phyloP scores from a whole-genome alignment of 352 stramenopile species.

The Achlya hypogyna region DNA sequence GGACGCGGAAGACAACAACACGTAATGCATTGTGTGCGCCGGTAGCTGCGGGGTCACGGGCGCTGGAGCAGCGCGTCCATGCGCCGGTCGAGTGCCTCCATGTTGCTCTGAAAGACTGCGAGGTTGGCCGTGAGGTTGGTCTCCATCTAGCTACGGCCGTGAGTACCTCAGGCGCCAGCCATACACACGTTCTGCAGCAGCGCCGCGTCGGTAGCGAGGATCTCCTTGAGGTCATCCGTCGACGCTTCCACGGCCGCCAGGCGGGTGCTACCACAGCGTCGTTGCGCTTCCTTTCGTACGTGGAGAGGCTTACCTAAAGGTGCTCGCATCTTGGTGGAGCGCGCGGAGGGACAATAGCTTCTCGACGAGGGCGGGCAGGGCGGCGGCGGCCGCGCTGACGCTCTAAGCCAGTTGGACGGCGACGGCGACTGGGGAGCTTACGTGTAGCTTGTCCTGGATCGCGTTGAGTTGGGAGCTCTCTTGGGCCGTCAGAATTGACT shows the following conservation, averaged over 20 bases:
- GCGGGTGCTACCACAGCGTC: conserved; percentile 34
- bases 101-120: conserved; percentile 67
- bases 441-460: conserved; percentile 54
- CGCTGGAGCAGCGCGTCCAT: conserved; percentile 41
- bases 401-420: too few relatives aligned
- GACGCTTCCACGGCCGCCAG: conserved; percentile 56
- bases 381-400: conserved; percentile 46
- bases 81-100: conserved; percentile 61
- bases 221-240: conserved; percentile 37
- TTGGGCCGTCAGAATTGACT: conserved; percentile 41
- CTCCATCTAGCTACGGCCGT: conserved; percentile 78
- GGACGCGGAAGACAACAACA: conserved; percentile 30
- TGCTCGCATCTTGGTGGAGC: conserved; percentile 45
- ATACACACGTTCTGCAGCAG: conserved; percentile 67
- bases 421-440: too few relatives aligned
- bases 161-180: too few relatives aligned
- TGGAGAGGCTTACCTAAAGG: conserved; percentile 12
- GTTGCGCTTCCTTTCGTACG: conserved; percentile 11
- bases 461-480: conserved; percentile 59
- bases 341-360: conserved; percentile 59
- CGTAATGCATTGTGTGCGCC: not conserved
- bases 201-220: conserved; percentile 52
- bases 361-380: conserved; percentile 59
- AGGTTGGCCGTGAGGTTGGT: conserved; percentile 62
- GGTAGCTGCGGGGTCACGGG: not conserved